A percentile compares a stretch with the other conserved stretches of the same genome.
Evolutionary conservation across 139 green algal genomes (phyloP).

Genomic region (Coccomyxa sp.): DNA sequence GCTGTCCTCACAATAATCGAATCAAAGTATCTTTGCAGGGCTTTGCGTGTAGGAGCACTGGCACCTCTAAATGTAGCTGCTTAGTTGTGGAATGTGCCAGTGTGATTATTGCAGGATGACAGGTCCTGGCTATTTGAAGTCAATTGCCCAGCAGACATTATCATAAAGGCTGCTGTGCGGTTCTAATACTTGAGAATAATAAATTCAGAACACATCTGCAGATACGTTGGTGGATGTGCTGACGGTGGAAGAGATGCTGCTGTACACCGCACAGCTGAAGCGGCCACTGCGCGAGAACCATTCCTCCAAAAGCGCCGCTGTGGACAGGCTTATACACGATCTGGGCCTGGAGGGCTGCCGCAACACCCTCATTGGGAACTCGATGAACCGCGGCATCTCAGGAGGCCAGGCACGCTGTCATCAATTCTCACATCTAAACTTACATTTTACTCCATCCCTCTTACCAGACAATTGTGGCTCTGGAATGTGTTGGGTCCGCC

Average conservation of each 20-base stretch:
- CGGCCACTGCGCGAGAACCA: not conserved
- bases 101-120: too few species aligned
- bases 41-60: too few species aligned
- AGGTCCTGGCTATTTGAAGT: too few species aligned
- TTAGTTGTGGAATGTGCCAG: too few species aligned
- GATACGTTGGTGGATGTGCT: constrained; percentile 22
- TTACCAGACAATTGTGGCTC: too few species aligned
- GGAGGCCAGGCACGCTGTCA: not conserved
- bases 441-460: too few species aligned
- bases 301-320: not conserved
- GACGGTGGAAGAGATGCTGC: constrained; percentile 20
- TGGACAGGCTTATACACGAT: not conserved
- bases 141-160: too few species aligned
- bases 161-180: too few species aligned
- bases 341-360: constrained; percentile 1
- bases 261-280: constrained; percentile 21
- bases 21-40: too few species aligned
- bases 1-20: too few species aligned
- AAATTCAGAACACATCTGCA: not conserved
- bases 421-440: not conserved
- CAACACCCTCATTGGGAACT: not conserved
- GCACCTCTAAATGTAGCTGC: too few species aligned
- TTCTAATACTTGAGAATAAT: too few species aligned
- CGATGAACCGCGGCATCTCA: not conserved
- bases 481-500: not conserved